phyloP scores from a whole-genome alignment of 2,329 filamentous ascomycete genomes.

The Aspergillus pseudoglaucus region DNA sequence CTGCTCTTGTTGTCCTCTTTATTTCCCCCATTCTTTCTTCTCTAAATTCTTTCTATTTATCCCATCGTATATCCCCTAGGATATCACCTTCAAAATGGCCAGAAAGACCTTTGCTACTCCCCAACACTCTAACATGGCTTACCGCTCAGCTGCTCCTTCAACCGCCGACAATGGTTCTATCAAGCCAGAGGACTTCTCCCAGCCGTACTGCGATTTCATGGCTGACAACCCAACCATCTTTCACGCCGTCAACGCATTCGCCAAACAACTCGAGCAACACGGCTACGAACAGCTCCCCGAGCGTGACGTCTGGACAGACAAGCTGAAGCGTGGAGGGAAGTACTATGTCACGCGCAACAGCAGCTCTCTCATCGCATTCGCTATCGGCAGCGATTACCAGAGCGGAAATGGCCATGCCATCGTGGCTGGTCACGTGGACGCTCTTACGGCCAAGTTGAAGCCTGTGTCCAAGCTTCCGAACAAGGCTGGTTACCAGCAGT shows the following conservation, averaged over 20 bases:
- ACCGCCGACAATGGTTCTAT: constrained; percentile 15
- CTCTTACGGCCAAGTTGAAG: constrained; percentile 84
- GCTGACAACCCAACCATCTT: constrained; percentile 88
- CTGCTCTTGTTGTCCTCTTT: background rate
- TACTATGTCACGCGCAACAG: constrained; percentile 86
- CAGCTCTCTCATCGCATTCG: constrained; percentile 78
- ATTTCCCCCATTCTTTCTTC: background rate
- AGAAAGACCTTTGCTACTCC: constrained; percentile 22
- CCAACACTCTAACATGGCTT: constrained; percentile 24
- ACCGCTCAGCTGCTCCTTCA: constrained; percentile 17
- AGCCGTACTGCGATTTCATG: constrained; percentile 83
- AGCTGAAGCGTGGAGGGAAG: constrained; percentile 72
- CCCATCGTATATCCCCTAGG: background rate
- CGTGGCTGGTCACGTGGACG: constrained; percentile 88
- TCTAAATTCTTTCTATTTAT: background rate
- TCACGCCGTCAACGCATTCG: constrained; percentile 77
- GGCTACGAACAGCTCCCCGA: constrained; percentile 73
- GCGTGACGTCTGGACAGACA: constrained; percentile 67
- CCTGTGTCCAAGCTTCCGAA: constrained; percentile 79
- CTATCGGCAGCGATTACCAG: constrained; percentile 71
- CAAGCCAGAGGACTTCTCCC: constrained; percentile 58
- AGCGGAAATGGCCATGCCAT: constrained; percentile 82
- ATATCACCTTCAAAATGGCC: constrained; percentile 21
- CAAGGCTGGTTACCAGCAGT: constrained; percentile 77
- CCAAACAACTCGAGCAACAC: constrained; percentile 60